Percentiles rank a stretch among this genome's conserved stretches.
These are phyloP conservation scores for Pestalotiopsis sp. DNA, from an alignment of 2,329 filamentous ascomycete genomes.

Conservation along the genomic window DNA sequence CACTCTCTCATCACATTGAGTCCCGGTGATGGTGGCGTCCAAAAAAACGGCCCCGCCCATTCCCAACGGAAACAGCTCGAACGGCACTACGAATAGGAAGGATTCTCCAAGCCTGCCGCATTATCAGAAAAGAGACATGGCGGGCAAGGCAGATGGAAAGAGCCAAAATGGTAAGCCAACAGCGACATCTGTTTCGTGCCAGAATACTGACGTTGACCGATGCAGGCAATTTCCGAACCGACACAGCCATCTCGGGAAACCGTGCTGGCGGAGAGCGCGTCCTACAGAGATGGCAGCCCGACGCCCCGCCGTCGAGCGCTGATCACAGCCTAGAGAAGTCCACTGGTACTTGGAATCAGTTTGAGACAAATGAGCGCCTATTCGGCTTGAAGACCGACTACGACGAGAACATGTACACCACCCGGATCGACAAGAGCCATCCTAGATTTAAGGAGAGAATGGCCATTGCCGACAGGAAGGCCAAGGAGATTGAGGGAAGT, in stretches of 20 bases:
- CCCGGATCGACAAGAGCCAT: conserved; percentile 80
- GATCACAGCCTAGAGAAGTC: conserved; percentile 73
- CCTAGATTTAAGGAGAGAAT: conserved; percentile 79
- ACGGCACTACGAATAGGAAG: conserved; percentile 25
- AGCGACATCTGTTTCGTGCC: background rate
- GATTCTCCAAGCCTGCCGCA: conserved; percentile 29
- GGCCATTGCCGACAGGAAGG: conserved; percentile 80
- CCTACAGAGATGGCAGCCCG: conserved; percentile 82
- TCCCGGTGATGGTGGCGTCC: conserved; percentile 37
- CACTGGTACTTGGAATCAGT: conserved; percentile 83
- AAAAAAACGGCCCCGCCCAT: conserved; percentile 31
- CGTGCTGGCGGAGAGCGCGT: conserved; percentile 71
- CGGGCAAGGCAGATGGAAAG: conserved; percentile 20
- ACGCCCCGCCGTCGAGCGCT: conserved; percentile 55
- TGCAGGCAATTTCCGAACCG: conserved; percentile 81
- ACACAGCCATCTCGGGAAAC: conserved; percentile 82
- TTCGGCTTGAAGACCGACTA: conserved; percentile 91
- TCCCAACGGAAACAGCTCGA: conserved; percentile 26
- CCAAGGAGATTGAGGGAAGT: conserved; percentile 84
- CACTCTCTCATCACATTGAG: conserved; percentile 15
- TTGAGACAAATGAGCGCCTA: conserved; percentile 82
- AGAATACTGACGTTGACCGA: conserved; percentile 1
- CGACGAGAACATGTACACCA: conserved; percentile 94
- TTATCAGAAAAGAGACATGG: conserved; percentile 33
- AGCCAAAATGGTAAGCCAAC: conserved; percentile 37